phyloP scores from a whole-genome alignment of 768 basidiomycete genomes.

The Lactarius sanguifluus region DNA sequence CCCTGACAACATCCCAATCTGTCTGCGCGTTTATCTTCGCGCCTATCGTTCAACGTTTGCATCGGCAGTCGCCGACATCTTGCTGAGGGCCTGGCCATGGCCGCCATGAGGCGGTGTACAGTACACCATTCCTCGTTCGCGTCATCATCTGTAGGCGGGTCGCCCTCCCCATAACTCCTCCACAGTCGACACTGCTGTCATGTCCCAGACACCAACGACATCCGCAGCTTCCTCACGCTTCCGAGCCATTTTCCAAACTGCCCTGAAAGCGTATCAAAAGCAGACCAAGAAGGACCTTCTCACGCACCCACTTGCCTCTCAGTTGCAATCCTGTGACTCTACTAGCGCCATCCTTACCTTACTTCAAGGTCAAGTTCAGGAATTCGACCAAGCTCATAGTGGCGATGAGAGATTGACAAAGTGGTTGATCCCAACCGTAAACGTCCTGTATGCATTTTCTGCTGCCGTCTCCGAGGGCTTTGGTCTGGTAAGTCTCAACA shows the following conservation, averaged over 20 bases:
- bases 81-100: too few relatives aligned
- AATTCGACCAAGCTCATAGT: neutral
- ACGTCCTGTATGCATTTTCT: neutral
- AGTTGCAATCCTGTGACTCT: too few relatives aligned
- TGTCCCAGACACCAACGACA: neutral
- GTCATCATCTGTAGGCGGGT: neutral
- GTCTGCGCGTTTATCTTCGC: too few relatives aligned
- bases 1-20: too few relatives aligned
- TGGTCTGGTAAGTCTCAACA: neutral
- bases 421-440: neutral
- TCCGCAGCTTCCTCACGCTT: neutral
- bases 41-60: too few relatives aligned
- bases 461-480: neutral
- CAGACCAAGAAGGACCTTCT: too few relatives aligned
- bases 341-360: neutral
- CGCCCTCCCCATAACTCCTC: neutral
- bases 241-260: neutral
- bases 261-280: too few relatives aligned
- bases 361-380: neutral
- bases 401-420: neutral
- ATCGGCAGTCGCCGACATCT: too few relatives aligned
- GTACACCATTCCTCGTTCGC: too few relatives aligned
- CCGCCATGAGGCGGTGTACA: neutral
- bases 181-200: neutral
- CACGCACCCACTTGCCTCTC: too few relatives aligned